phyloP scores from a whole-genome alignment of 352 stramenopile species.

The Phytophthora pistaciae region DNA sequence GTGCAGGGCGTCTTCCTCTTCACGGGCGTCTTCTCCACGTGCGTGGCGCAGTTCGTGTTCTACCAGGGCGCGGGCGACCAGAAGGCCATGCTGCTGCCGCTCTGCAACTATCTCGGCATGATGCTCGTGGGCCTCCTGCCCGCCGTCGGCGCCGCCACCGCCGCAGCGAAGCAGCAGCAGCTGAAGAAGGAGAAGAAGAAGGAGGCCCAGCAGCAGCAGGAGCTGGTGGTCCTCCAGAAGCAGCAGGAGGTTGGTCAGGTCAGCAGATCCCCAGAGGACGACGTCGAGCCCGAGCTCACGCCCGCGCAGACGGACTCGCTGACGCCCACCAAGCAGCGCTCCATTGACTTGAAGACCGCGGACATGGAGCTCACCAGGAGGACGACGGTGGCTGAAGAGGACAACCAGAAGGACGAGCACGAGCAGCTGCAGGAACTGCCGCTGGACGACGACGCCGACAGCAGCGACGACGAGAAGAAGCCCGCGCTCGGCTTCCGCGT shows the following conservation, averaged over 20 bases:
- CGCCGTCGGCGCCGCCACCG: conserved; percentile 4
- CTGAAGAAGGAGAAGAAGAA: conserved; percentile 16
- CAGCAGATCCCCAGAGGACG: conserved; percentile 21
- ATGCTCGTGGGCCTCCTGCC: conserved; percentile 85
- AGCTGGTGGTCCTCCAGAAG: not conserved
- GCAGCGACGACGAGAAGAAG: conserved; percentile 34
- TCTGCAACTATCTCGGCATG: conserved; percentile 90
- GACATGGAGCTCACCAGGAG: conserved; percentile 67
- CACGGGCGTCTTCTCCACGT: conserved; percentile 89
- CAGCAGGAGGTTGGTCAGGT: not conserved
- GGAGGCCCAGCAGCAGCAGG: not conserved
- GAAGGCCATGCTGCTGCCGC: conserved; percentile 84
- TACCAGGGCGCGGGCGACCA: conserved; percentile 87
- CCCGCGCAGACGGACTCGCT: conserved; percentile 19
- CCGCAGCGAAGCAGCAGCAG: not conserved
- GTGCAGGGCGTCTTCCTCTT: conserved; percentile 81
- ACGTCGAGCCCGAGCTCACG: conserved; percentile 42
- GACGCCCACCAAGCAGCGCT: conserved; percentile 15
- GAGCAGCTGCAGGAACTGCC: conserved; percentile 1
- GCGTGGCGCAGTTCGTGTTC: conserved; percentile 86
- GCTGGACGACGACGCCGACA: conserved; percentile 15
- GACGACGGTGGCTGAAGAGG: conserved; percentile 26
- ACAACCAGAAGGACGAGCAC: conserved; percentile 30
- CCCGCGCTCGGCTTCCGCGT: conserved; percentile 19
- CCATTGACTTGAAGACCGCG: conserved; percentile 20